phyloP scores from a whole-genome alignment of 2,329 filamentous ascomycete genomes.

The Aspergillus felis region DNA sequence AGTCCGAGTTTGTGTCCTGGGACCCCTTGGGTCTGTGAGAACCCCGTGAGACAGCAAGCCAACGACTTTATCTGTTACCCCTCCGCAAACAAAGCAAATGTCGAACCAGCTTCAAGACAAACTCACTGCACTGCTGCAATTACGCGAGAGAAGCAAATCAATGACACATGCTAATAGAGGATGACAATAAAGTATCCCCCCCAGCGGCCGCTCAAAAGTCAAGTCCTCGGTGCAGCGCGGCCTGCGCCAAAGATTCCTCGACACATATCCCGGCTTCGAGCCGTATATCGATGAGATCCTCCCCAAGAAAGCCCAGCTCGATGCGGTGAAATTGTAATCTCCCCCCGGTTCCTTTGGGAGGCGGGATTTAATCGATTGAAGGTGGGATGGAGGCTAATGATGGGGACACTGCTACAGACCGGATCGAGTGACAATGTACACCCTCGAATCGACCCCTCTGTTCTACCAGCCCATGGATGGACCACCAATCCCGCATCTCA shows the following conservation, averaged over 20 bases:
- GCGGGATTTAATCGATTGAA: too few species aligned
- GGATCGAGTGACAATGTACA: constrained; percentile 85
- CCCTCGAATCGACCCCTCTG: constrained; percentile 70
- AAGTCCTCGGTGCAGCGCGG: constrained; percentile 92
- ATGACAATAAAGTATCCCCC: constrained; percentile 57
- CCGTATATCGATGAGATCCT: constrained; percentile 90
- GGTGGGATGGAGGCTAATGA: neutral
- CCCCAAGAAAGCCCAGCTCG: constrained; percentile 88
- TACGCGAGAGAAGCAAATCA: constrained; percentile 6
- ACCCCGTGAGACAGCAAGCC: neutral
- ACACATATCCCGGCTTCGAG: constrained; percentile 79
- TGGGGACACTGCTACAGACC: constrained; percentile 48
- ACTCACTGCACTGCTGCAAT: neutral
- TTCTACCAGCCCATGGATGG: constrained; percentile 86
- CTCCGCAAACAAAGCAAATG: neutral
- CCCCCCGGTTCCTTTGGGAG: too few species aligned
- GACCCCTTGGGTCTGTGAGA: neutral
- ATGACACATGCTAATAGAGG: constrained; percentile 10
- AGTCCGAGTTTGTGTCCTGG: neutral
- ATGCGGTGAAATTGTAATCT: constrained; percentile 74
- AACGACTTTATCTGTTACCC: neutral
- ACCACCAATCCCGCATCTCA: constrained; percentile 79
- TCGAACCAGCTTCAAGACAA: neutral
- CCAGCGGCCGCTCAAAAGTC: constrained; percentile 86
- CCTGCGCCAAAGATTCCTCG: constrained; percentile 75